Conservation (phyloP, 2,329 filamentous ascomycete genomes). For the Fusarium liriodendri region DNA sequence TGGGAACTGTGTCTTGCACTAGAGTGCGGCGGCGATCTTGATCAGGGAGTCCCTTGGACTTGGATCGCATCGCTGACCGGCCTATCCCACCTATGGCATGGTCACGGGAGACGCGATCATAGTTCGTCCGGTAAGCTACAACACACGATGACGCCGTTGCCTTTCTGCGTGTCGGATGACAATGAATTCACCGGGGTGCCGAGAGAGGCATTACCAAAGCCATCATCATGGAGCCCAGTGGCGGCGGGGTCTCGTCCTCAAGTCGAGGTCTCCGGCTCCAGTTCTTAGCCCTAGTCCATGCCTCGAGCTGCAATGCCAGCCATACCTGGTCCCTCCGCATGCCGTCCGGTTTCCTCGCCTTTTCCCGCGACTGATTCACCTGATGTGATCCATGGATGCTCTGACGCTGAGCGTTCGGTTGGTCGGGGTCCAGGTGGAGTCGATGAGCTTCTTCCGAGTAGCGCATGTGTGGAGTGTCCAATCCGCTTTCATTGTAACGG, state of each 20-base stretch:
- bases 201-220: slow-evolving; percentile 5
- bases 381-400: slow-evolving; percentile 42
- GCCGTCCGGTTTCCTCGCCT: slow-evolving; percentile 11
- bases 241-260: slow-evolving; percentile 16
- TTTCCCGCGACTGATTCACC: slow-evolving; percentile 30
- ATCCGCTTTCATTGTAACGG: slow-evolving; percentile 45
- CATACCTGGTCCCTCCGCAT: neutral
- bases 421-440: slow-evolving; percentile 38
- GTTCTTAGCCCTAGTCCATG: neutral
- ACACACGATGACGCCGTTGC: slow-evolving; percentile 33
- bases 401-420: slow-evolving; percentile 35
- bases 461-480: slow-evolving; percentile 42
- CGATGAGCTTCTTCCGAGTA: slow-evolving; percentile 41
- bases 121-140: slow-evolving; percentile 19
- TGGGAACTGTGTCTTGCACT: slow-evolving; percentile 1
- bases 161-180: slow-evolving; percentile 7
- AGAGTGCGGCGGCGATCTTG: slow-evolving; percentile 31
- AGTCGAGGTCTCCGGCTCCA: slow-evolving; percentile 2
- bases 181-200: slow-evolving; percentile 1
- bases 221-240: slow-evolving; percentile 19
- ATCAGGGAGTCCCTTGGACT: slow-evolving; percentile 33
- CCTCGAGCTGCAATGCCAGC: neutral
- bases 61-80: slow-evolving; percentile 16
- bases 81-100: slow-evolving; percentile 15
- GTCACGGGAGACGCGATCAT: slow-evolving; percentile 22